These are phyloP conservation scores for Trichoderma asperelloides DNA, from an alignment of 495 filamentous ascomycete species.

Conservation along the genomic window DNA sequence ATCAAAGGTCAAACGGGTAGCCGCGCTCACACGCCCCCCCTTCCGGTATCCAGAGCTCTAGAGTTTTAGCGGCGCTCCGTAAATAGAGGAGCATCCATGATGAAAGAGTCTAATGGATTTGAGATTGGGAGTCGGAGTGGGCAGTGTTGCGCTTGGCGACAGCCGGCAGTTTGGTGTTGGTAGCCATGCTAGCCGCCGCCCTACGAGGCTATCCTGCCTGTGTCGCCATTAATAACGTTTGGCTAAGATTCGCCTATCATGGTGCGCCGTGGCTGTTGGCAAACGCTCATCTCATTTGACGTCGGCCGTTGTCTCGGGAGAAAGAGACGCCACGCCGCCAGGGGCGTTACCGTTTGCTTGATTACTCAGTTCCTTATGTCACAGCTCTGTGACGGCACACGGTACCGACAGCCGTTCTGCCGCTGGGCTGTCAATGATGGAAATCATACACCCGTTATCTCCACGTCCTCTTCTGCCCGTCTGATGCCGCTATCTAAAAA, in stretches of 20 bases:
- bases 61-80: background rate
- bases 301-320: slow-evolving; percentile 8
- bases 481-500: slow-evolving; percentile 4
- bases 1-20: background rate
- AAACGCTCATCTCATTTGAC: background rate
- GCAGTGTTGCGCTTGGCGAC: background rate
- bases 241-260: slow-evolving; percentile 5
- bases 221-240: slow-evolving; percentile 1
- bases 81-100: background rate
- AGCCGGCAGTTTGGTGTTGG: background rate
- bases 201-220: background rate
- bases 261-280: background rate
- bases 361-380: background rate
- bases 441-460: background rate
- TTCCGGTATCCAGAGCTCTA: background rate
- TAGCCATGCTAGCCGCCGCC: background rate
- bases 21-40: background rate
- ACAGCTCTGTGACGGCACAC: background rate
- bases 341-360: slow-evolving; percentile 6
- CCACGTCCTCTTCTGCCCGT: background rate
- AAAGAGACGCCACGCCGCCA: slow-evolving; percentile 6
- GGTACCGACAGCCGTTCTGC: background rate
- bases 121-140: background rate
- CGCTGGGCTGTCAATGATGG: background rate
- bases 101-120: background rate